phyloP scores from a whole-genome alignment of 2,329 filamentous ascomycete species.

The Aspergillus neoniger region DNA sequence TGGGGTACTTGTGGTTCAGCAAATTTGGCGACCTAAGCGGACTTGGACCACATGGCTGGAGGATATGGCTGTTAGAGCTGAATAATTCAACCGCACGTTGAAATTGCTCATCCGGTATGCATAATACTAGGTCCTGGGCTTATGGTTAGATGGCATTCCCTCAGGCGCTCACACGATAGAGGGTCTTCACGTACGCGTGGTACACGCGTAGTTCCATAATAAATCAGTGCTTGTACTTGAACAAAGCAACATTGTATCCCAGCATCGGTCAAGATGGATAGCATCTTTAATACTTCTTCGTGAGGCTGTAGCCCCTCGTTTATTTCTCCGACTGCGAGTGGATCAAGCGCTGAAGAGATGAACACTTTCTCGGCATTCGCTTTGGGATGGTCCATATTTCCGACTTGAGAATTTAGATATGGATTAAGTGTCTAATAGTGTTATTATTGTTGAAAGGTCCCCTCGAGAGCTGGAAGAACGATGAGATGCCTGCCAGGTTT shows the following conservation, averaged over 20 bases:
- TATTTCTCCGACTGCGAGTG: neutral
- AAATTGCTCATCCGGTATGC: conserved; percentile 14
- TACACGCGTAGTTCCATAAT: conserved; percentile 16
- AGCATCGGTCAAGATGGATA: conserved; percentile 13
- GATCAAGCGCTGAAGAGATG: neutral
- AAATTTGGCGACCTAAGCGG: conserved; percentile 8
- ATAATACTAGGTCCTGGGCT: conserved; percentile 16
- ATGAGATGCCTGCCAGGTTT: too few relatives aligned
- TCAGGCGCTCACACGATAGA: neutral
- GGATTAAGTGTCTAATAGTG: too few relatives aligned
- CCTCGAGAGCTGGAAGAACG: too few relatives aligned
- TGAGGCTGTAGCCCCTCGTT: neutral
- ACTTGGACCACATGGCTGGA: conserved; percentile 17
- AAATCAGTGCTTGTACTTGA: conserved; percentile 16
- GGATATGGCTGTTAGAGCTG: conserved; percentile 10
- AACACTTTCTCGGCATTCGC: neutral
- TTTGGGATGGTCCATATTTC: neutral
- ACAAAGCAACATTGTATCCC: conserved; percentile 18
- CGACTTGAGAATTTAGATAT: too few relatives aligned
- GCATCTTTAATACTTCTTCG: conserved; percentile 12
- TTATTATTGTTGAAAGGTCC: too few relatives aligned
- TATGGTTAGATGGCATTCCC: neutral
- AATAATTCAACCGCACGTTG: conserved; percentile 16
- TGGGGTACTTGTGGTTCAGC: conserved; percentile 18
- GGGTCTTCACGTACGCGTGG: conserved; percentile 11